A percentile compares a stretch with the other conserved stretches of the same genome.
These are phyloP conservation scores for Coemansia sp. DNA, from an alignment of 192 early-diverging fungal genomes.

Conservation along the genomic window DNA sequence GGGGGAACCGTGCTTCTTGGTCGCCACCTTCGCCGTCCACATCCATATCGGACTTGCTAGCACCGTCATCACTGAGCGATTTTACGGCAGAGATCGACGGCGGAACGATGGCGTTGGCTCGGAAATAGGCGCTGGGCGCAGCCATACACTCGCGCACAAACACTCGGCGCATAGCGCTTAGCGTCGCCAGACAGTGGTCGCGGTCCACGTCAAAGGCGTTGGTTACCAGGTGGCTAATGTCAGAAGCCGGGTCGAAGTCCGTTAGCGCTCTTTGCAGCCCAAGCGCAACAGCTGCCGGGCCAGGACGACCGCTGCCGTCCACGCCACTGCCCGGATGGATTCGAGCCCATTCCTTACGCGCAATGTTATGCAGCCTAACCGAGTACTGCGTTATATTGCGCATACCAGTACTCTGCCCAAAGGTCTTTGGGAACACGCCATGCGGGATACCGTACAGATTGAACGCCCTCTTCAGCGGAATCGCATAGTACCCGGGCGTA, in stretches of 20 bases:
- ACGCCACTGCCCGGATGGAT: constrained; percentile 22
- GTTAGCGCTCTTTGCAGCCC: constrained; percentile 29
- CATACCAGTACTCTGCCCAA: constrained; percentile 51
- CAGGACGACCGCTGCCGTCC: background rate
- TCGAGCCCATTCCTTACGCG: constrained; percentile 55
- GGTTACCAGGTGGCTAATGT: constrained; percentile 43
- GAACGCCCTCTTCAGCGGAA: constrained; percentile 57
- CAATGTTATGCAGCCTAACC: constrained; percentile 22
- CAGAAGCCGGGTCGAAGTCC: constrained; percentile 32
- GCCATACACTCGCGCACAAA: constrained; percentile 60
- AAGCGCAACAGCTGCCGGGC: constrained; percentile 24
- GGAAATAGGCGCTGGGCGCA: constrained; percentile 28
- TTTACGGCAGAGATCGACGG: constrained; percentile 9
- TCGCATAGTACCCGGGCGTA: constrained; percentile 64
- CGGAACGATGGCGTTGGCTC: constrained; percentile 47
- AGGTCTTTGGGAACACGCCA: constrained; percentile 44
- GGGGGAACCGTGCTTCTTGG: background rate
- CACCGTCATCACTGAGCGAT: background rate
- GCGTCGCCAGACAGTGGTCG: constrained; percentile 55
- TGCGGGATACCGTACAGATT: constrained; percentile 48
- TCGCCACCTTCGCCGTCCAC: constrained; percentile 11
- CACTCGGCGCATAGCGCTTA: constrained; percentile 58
- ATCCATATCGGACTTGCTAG: constrained; percentile 12
- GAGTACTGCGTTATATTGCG: constrained; percentile 42
- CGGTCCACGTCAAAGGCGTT: constrained; percentile 73